A percentile compares a stretch with the other conserved stretches of the same genome.
Conservation (phyloP, 768 basidiomycete genomes). For the Leucosporidium yakuticum region DNA sequence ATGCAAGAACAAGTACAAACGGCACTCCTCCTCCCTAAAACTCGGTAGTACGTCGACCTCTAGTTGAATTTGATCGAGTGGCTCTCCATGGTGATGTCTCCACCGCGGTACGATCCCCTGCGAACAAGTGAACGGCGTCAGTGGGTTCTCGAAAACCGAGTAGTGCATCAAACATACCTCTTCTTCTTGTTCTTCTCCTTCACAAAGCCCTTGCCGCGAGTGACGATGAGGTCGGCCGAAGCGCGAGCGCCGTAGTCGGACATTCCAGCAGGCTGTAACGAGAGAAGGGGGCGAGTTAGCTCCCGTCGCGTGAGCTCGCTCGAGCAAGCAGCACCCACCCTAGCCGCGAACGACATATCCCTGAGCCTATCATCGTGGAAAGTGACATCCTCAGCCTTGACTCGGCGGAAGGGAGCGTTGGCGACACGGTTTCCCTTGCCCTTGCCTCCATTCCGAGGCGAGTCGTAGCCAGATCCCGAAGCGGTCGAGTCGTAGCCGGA, state of each 20-base stretch:
- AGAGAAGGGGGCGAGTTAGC: conserved; percentile 11
- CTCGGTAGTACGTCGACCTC: too few relatives aligned
- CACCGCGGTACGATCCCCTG: conserved; percentile 69
- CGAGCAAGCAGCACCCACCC: conserved; percentile 48
- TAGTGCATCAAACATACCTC: conserved; percentile 51
- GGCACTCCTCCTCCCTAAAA: too few relatives aligned
- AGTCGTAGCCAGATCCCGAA: conserved; percentile 1
- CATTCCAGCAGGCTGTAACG: conserved; percentile 53
- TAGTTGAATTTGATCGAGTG: conserved; percentile 34
- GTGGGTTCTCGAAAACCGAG: background rate
- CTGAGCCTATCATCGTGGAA: conserved; percentile 51
- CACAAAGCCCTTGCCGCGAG: conserved; percentile 87
- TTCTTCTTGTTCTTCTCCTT: conserved; percentile 99
- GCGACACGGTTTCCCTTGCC: conserved; percentile 30
- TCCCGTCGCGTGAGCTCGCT: background rate
- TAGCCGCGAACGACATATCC: conserved; percentile 75
- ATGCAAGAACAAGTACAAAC: too few relatives aligned
- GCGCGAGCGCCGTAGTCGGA: conserved; percentile 87
- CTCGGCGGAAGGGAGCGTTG: conserved; percentile 71
- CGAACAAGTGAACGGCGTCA: background rate
- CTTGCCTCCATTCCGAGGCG: conserved; percentile 5
- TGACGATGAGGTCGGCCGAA: conserved; percentile 79
- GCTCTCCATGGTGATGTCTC: conserved; percentile 74
- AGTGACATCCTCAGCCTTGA: conserved; percentile 60
- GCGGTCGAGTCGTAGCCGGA: conserved; percentile 39